Base-by-base conservation (phyloP, 257 asterid species). In the Plantago ovata region DNA sequence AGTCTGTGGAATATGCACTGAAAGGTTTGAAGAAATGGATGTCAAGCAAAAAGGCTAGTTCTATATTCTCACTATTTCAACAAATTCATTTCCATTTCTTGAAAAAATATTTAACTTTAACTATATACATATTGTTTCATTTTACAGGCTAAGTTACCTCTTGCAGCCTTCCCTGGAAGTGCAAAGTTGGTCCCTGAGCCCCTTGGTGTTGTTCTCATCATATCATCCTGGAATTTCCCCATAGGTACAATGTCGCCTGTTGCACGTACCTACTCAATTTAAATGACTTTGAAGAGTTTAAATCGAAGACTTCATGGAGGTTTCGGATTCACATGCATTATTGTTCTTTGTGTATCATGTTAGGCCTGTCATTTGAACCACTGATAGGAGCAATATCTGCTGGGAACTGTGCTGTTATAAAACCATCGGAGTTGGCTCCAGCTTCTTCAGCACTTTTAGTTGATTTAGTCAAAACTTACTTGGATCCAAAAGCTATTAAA, bases 361-460 rank as follows among this genome's bases (percentile, higher is more conserved):
- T 58, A 89, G 97, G 97, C 42, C 36, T 90, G 46, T 77, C 95
- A 16, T 23, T 90, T 75, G 97, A 90, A 53, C 78, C 90, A 51
- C 40, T 90, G 12, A 66, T 90, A 38, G 97, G 97, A 60, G 97
- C 97, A 33, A 78, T 90, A 16, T 86, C 94, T 7, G 90, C 97
- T 9, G 97, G 97, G 16, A 86, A 87, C 40, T 72, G 71, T 7
- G 83, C 58, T 12, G 84, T 79, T 3, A 16, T 90, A 33, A 90
- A 90, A 38, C 94, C 95, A 10, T 90, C 97, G 1, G 97, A 90
- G 67, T 75, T 73, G 8, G 82, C 95, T 21, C 95, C 95, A 10
- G 71, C 79, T 11, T 78, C 82, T 18, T 82, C 97, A 18, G 73
- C 84, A 10, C 47, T 79, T 6, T 47, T 90, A 36, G 90, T 88